These are phyloP conservation scores for Drechslerella coelobrocha DNA, from an alignment of 2,329 filamentous ascomycete genomes.

Conservation along the genomic window DNA sequence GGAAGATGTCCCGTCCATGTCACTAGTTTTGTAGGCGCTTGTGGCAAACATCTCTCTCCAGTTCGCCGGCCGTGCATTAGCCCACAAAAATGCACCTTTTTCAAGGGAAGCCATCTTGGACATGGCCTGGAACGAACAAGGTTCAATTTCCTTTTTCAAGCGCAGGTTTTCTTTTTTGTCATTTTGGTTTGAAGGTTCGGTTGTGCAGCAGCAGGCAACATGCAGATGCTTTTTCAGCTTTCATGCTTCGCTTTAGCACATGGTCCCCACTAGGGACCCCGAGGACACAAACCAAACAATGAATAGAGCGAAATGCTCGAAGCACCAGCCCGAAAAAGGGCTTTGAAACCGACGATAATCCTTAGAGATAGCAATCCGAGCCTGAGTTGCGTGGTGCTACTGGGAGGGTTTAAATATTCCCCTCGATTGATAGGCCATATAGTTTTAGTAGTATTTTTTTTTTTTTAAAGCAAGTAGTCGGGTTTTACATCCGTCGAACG, in stretches of 20 bases:
- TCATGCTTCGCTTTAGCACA: no score
- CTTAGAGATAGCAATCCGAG: constrained; percentile 47
- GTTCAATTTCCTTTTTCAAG: constrained; percentile 35
- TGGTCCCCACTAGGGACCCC: no score
- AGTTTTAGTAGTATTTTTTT: neutral
- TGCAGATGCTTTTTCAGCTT: no score
- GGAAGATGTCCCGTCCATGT: no score
- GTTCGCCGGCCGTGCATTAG: no score
- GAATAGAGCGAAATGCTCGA: constrained; percentile 7
- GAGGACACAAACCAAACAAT: constrained; percentile 25
- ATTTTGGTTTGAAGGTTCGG: no score
- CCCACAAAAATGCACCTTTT: no score
- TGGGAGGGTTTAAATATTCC: neutral
- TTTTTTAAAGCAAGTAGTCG: neutral
- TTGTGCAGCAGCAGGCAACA: constrained; percentile 25
- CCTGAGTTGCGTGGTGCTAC: neutral
- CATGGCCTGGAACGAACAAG: neutral
- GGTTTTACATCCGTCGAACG: neutral
- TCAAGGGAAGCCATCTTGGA: constrained; percentile 8
- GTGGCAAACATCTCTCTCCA: no score
- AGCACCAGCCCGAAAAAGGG: constrained; percentile 48
- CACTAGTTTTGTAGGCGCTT: no score
- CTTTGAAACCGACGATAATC: constrained; percentile 43
- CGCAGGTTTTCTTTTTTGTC: constrained; percentile 36
- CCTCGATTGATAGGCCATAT: constrained; percentile 11